Evolutionary conservation across 139 green algal species (phyloP), one percentile per base, ranked within the genome.

Genomic region (Astrephomene gubernaculifera): DNA sequence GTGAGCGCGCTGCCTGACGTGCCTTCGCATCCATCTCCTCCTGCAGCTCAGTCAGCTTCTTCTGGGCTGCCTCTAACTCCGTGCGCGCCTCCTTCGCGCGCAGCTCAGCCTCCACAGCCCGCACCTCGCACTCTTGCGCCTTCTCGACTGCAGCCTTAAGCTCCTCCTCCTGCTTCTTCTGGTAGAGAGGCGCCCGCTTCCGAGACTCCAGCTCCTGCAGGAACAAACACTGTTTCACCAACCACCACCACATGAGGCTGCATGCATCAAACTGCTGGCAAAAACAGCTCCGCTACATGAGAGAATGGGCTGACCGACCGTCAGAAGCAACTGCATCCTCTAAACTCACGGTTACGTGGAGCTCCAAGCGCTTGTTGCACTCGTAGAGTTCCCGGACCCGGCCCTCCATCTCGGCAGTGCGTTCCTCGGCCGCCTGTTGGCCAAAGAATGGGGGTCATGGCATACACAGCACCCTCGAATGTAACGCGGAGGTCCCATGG

Each of bases 121-220:
- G 87, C 2, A 90, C 81, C 54, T 98, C 93, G 22, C 89, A 90
- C 82, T 96, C 94, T 7, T 86, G 43, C 0, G 95, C 95, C 88
- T 96, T 96, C 65, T 96, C 93, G 21, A 90, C 45, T 4, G 92
- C 93, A 8, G 93, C 92, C 45, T 89, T 92, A 39, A 97, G 94
- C 93, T 98, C 95, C 86, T 97, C 95, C 87, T 98, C 87, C 89
- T 97, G 94, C 81, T 94, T 95, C 87, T 96, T 95, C 82, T 97
- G 93, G 91, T 97, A 98, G 35, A 98, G 91, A 17, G 95, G 95
- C 0, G 95, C 92, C 2, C 95, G 88, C 92, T 97, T 97, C 72
- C 95, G 93, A 27, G 74, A 93, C 90, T 98, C 95, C 49, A 98
- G 89, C 86, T 98, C 95, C 63, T 91, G 60, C 35, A 27, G 22